These are phyloP conservation scores for Canna indica DNA, from an alignment of 176 grass and related monocot genomes.

Conservation along the genomic window DNA sequence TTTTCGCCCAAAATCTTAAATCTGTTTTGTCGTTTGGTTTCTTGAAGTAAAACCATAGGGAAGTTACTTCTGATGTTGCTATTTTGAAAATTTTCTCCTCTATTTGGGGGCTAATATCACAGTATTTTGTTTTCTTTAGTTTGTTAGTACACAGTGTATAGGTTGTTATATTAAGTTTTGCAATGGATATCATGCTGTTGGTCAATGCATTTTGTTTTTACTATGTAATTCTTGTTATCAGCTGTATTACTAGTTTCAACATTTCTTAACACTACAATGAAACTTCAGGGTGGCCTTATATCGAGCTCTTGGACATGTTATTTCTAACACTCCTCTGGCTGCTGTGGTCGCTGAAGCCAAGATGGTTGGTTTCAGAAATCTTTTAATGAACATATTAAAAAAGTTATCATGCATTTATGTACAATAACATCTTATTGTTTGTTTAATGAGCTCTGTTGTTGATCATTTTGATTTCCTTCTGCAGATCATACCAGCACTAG, in stretches of 20 bases:
- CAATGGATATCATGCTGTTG: no score
- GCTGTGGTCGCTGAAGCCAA: conserved; percentile 70
- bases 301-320: conserved; percentile 75
- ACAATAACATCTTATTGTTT: background rate
- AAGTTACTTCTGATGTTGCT: no score
- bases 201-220: background rate
- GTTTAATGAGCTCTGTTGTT: background rate
- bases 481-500: conserved; percentile 59
- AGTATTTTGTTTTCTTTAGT: no score
- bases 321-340: conserved; percentile 75
- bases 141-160: no score
- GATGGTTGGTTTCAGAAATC: conserved; percentile 29
- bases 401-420: background rate
- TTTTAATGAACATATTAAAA: background rate
- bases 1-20: background rate
- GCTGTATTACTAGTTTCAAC: conserved; percentile 13
- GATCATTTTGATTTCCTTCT: conserved; percentile 11
- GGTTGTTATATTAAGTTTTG: no score
- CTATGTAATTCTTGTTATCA: background rate
- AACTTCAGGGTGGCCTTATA: conserved; percentile 48
- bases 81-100: no score
- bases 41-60: background rate
- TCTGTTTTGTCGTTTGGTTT: background rate
- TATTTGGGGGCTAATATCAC: no score
- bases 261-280: conserved; percentile 8